A percentile compares a stretch with the other conserved stretches of the same genome.
Evolutionary conservation across 2,329 filamentous ascomycete species (phyloP).

Genomic region (Verticillium nubilum): DNA sequence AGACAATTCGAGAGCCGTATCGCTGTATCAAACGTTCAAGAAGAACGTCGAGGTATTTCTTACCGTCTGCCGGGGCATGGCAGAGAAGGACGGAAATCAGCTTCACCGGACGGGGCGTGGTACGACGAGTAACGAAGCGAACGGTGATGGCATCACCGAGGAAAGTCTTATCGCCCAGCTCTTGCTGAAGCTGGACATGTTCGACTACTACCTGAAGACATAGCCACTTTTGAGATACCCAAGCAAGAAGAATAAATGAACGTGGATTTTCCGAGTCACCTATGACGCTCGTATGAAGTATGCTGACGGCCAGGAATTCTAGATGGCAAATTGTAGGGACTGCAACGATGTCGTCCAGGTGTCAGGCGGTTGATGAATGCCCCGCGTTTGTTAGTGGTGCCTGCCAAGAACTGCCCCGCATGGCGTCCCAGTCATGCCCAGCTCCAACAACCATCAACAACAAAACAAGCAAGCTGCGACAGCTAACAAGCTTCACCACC

Average conservation of each 20-base stretch:
- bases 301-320: no score
- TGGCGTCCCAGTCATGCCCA: slow-evolving; percentile 18
- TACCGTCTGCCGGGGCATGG: slow-evolving; percentile 62
- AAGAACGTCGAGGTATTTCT: slow-evolving; percentile 72
- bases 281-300: no score
- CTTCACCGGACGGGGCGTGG: slow-evolving; percentile 21
- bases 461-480: not conserved
- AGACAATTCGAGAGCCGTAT: slow-evolving; percentile 20
- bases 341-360: not conserved
- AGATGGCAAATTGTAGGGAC: no score
- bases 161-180: slow-evolving; percentile 64
- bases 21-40: slow-evolving; percentile 60
- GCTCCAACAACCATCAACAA: not conserved
- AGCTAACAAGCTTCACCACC: not conserved
- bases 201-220: slow-evolving; percentile 50
- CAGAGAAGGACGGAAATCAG: slow-evolving; percentile 50
- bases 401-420: slow-evolving; percentile 20
- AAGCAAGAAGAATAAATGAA: not conserved
- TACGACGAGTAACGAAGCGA: slow-evolving; percentile 21
- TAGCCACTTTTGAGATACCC: not conserved
- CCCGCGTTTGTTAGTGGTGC: not conserved
- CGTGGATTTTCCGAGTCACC: no score
- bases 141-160: slow-evolving; percentile 24
- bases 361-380: not conserved
- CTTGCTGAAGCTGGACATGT: slow-evolving; percentile 66